Evolutionary conservation across 345 rosid genomes (phyloP), one percentile per base, ranked within the genome.

Genomic region (Psidium friedrichsthalianum): DNA sequence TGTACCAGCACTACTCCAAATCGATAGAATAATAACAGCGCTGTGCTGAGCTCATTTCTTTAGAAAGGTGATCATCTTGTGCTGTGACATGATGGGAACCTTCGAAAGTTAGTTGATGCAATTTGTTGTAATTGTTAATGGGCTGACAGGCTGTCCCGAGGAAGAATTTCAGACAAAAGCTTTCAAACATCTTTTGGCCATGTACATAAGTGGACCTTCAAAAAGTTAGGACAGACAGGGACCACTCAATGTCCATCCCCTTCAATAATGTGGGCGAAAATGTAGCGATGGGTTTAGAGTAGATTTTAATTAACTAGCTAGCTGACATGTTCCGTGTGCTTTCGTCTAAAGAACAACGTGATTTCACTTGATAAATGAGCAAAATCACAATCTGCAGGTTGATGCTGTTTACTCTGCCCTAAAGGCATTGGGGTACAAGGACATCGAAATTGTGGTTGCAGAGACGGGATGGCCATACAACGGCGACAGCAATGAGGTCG

Each of bases 391-490:
- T 32, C 40, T 82, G 86, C 90, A 95, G 99, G 95, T 97, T 20
- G 99, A 97, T 90, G 98, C 98, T 25, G 95, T 95, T 47, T 90
- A 91, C 53, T 96, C 98, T 21, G 98, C 98, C 83, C 90, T 97
- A 87, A 93, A 92, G 76, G 91, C 95, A 8, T 88, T 94, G 89
- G 98, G 98, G 51, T 97, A 95, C 86, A 90, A 90, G 86, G 94
- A 93, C 32, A 88, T 94, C 8, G 98, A 96, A 88, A 94, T 97
- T 36, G 42, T 94, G 88, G 96, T 96, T 54, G 98, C 99, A 5
- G 99, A 97, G 90, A 97, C 99, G 2, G 99, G 99, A 0, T 97
- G 99, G 99, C 93, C 99, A 5, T 93, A 93, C 84, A 51, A 84
- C 0, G 99, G 99, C 11, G 99, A 95, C 83, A 51, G 90, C 56